Conservation (phyloP, 768 basidiomycete species). For the Pulveroboletus sp. region DNA sequence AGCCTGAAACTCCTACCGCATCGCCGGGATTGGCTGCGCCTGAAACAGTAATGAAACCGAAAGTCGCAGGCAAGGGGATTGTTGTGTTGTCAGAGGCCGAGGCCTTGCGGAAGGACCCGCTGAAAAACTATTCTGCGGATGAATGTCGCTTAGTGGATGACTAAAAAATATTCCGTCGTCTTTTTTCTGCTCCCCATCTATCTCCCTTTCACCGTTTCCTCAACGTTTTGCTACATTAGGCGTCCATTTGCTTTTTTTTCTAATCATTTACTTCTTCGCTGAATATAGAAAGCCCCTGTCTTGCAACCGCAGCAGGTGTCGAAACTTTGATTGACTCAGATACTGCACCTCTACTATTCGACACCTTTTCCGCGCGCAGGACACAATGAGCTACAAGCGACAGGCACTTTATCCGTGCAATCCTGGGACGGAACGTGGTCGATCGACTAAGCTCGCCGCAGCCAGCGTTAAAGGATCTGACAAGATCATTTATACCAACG, state of each 20-base stretch:
- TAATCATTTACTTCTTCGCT: conserved; percentile 6
- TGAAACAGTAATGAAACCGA: conserved; percentile 70
- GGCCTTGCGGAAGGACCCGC: conserved; percentile 71
- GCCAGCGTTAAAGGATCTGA: conserved; percentile 49
- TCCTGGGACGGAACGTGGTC: conserved; percentile 64
- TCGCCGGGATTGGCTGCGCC: conserved; percentile 32
- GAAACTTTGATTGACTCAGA: not conserved
- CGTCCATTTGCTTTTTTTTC: not conserved
- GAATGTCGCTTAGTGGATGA: conserved; percentile 21
- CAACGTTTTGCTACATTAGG: conserved; percentile 1
- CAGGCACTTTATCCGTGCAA: conserved; percentile 62
- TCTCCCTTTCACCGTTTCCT: not conserved
- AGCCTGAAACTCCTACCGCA: conserved; percentile 25
- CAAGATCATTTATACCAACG: conserved; percentile 85
- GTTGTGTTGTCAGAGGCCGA: conserved; percentile 64
- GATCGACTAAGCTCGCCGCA: conserved; percentile 68
- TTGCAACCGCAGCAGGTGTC: conserved; percentile 9
- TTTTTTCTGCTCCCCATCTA: conserved; percentile 18
- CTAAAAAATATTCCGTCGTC: conserved; percentile 14
- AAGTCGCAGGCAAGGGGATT: conserved; percentile 44
- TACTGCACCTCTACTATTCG: not conserved
- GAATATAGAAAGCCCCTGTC: conserved; percentile 20
- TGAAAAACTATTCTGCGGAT: conserved; percentile 65
- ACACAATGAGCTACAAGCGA: conserved; percentile 49
- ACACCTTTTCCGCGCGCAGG: not conserved